phyloP scores from a whole-genome alignment of 2,329 filamentous ascomycete genomes.

The Colletotrichum euphorbiae region DNA sequence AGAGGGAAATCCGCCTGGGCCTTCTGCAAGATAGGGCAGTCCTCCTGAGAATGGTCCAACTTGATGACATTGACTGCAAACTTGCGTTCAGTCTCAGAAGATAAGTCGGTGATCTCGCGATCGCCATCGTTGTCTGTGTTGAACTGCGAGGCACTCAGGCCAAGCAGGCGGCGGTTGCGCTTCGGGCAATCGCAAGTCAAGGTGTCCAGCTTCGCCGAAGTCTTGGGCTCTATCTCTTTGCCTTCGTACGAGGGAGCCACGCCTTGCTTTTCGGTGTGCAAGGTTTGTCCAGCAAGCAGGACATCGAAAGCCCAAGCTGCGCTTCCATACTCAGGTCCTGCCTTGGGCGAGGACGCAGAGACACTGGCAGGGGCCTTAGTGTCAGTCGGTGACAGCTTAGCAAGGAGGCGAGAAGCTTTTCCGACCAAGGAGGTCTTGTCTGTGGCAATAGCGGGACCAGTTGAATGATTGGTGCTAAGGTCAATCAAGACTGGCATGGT shows the following conservation, averaged over 20 bases:
- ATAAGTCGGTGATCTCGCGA: not conserved
- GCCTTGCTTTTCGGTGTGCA: too few species aligned
- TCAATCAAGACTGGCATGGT: not conserved
- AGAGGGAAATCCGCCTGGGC: constrained; percentile 13
- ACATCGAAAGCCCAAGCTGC: too few species aligned
- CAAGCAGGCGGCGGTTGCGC: constrained; percentile 15
- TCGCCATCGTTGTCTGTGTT: not conserved
- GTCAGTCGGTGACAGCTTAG: not conserved
- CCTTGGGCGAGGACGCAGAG: too few species aligned
- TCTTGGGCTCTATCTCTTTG: too few species aligned
- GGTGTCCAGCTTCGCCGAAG: not conserved
- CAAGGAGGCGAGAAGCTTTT: not conserved
- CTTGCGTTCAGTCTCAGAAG: not conserved
- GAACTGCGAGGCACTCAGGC: constrained; percentile 2
- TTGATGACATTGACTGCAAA: constrained; percentile 30
- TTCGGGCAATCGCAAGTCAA: constrained; percentile 11
- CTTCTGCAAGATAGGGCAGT: constrained; percentile 26
- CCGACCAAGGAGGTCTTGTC: not conserved
- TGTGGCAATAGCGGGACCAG: not conserved
- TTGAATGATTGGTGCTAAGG: not conserved
- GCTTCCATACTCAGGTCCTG: too few species aligned
- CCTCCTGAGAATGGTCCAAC: constrained; percentile 6
- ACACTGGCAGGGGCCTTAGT: not conserved
- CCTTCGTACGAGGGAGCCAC: too few species aligned
- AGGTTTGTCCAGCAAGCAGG: too few species aligned